A percentile compares a stretch with the other conserved stretches of the same genome.
Conservation (phyloP, 2,329 filamentous ascomycete species). For the Colletotrichum costaricense region DNA sequence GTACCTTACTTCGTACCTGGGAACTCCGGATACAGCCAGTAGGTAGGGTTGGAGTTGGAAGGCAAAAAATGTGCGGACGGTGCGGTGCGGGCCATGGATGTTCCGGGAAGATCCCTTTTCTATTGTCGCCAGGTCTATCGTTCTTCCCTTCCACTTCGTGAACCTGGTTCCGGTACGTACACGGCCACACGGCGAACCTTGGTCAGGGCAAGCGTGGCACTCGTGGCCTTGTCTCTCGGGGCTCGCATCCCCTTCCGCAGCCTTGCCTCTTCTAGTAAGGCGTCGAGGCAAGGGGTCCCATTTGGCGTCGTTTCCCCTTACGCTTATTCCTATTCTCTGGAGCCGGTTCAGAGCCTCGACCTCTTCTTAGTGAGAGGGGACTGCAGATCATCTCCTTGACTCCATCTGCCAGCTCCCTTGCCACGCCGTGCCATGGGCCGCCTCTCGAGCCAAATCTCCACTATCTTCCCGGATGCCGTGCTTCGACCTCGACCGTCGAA, state of each 20-base stretch:
- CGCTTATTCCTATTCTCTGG: constrained; percentile 30
- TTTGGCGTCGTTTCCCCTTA: constrained; percentile 15
- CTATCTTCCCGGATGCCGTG: not conserved
- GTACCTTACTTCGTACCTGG: not conserved
- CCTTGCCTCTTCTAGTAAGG: not conserved
- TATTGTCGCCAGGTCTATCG: not conserved
- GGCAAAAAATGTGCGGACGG: not conserved
- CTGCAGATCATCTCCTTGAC: constrained; percentile 19
- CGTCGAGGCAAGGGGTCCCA: constrained; percentile 8
- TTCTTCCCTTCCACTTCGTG: not conserved
- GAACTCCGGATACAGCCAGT: not conserved
- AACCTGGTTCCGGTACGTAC: not conserved
- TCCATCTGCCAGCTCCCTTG: constrained; percentile 1
- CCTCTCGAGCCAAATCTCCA: not conserved
- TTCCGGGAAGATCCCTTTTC: constrained; percentile 19
- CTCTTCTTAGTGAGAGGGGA: not conserved
- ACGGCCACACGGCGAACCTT: not conserved
- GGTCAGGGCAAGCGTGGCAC: not conserved
- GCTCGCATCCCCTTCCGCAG: not conserved
- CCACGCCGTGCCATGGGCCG: constrained; percentile 5
- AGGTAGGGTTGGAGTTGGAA: not conserved
- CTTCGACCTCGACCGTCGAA: not conserved
- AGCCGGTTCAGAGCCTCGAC: not conserved
- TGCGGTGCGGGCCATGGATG: constrained; percentile 13
- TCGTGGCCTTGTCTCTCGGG: not conserved